Conservation (phyloP, 1,284 basidiomycete species). For the Thecaphora frezii region DNA sequence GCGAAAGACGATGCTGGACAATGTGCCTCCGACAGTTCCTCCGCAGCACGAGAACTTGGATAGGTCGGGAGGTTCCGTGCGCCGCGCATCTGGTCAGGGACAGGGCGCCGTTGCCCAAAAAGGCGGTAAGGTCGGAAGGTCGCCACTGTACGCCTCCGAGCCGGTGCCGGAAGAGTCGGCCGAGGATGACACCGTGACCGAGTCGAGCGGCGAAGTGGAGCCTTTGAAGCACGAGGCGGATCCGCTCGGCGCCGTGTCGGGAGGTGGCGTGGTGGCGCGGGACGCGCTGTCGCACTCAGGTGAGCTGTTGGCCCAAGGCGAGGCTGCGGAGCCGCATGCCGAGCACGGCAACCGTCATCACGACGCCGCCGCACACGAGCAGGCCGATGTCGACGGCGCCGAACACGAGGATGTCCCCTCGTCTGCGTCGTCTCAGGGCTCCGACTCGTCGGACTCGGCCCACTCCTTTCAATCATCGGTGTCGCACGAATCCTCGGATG, state of each 20-base stretch:
- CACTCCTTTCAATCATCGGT: constrained; percentile 23
- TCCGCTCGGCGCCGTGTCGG: neutral
- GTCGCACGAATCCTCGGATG: neutral
- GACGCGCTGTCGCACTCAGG: neutral
- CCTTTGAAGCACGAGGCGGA: neutral
- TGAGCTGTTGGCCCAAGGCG: no score
- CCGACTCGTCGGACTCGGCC: constrained; percentile 29
- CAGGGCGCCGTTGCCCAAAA: constrained; percentile 1
- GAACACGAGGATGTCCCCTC: neutral
- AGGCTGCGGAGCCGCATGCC: neutral
- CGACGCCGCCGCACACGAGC: neutral
- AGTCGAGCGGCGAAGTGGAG: neutral
- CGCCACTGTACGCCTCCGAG: constrained; percentile 34
- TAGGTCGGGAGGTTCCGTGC: constrained; percentile 10
- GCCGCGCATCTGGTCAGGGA: constrained; percentile 5
- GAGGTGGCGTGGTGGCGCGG: neutral
- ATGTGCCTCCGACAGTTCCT: constrained; percentile 20
- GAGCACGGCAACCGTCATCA: neutral
- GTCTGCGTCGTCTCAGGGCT: constrained; percentile 11
- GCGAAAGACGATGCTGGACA: constrained; percentile 38
- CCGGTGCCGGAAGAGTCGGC: constrained; percentile 21
- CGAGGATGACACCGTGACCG: constrained; percentile 11
- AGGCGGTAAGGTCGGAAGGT: constrained; percentile 23
- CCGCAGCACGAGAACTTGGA: neutral
- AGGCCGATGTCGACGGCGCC: no score